phyloP scores from a whole-genome alignment of 1,284 basidiomycete species.

The Moesziomyces sp. region DNA sequence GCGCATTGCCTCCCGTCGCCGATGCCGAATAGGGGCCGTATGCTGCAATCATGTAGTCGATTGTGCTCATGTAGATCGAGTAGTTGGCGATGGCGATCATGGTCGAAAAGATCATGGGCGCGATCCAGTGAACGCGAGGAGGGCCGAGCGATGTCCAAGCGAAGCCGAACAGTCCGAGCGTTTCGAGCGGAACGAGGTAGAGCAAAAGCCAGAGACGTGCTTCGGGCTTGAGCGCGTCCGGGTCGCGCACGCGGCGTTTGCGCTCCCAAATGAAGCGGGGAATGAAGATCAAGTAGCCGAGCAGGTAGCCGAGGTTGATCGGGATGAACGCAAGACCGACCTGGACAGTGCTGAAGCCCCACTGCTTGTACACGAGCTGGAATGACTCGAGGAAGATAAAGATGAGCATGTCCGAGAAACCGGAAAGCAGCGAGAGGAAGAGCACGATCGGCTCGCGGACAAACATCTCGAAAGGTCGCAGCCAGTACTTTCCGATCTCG shows the following conservation, averaged over 20 bases:
- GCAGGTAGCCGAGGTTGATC: slow-evolving; percentile 69
- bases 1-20: slow-evolving; percentile 67
- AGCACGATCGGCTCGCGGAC: slow-evolving; percentile 70
- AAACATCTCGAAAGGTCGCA: slow-evolving; percentile 68
- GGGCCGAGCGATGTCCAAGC: slow-evolving; percentile 70
- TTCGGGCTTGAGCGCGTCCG: slow-evolving; percentile 65
- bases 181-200: slow-evolving; percentile 68
- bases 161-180: slow-evolving; percentile 69
- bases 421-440: slow-evolving; percentile 68
- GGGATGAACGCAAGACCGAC: slow-evolving; percentile 68
- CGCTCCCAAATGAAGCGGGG: slow-evolving; percentile 65
- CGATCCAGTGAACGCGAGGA: slow-evolving; percentile 68
- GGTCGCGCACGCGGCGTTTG: slow-evolving; percentile 53
- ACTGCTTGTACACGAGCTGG: slow-evolving; percentile 69
- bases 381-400: slow-evolving; percentile 70
- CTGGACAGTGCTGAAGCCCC: slow-evolving; percentile 67
- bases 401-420: slow-evolving; percentile 69
- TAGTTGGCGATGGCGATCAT: slow-evolving; percentile 69
- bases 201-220: slow-evolving; percentile 68
- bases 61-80: slow-evolving; percentile 65
- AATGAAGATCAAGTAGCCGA: slow-evolving; percentile 68
- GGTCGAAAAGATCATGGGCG: slow-evolving; percentile 69
- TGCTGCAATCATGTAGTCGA: slow-evolving; percentile 69
- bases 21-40: slow-evolving; percentile 70
- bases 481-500: slow-evolving; percentile 67